Evolutionary conservation across 176 grass and related monocot genomes (phyloP).

Genomic region (Aegilops longissima): DNA sequence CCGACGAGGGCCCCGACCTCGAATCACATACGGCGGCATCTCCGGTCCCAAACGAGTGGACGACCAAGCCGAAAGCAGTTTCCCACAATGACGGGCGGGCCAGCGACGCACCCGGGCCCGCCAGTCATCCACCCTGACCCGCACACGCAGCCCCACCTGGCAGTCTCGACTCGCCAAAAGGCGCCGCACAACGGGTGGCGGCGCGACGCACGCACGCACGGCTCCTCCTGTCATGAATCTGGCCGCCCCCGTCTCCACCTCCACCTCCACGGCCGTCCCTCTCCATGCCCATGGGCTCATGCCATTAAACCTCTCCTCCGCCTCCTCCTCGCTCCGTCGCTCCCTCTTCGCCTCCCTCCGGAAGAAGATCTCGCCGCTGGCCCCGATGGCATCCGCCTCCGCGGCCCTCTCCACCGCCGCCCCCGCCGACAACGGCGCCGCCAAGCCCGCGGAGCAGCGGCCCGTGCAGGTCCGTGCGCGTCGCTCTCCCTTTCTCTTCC

Average conservation of each 20-base stretch:
- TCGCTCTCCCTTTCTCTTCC: background rate
- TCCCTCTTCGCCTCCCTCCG: slow-evolving; percentile 38
- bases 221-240: slow-evolving; percentile 41
- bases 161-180: background rate
- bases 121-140: background rate
- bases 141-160: background rate
- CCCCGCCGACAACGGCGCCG: slow-evolving; percentile 23
- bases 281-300: slow-evolving; percentile 46
- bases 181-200: background rate
- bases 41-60: background rate
- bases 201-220: slow-evolving; percentile 15
- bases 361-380: slow-evolving; percentile 6
- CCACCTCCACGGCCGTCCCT: slow-evolving; percentile 1
- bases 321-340: slow-evolving; percentile 31
- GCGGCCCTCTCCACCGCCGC: slow-evolving; percentile 30
- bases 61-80: background rate
- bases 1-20: background rate
- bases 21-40: background rate
- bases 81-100: background rate
- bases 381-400: slow-evolving; percentile 9
- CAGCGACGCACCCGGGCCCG: rapidly evolving
- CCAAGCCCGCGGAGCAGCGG: slow-evolving; percentile 29
- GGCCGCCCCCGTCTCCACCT: slow-evolving; percentile 26
- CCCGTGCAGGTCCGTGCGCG: slow-evolving; percentile 44
- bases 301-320: slow-evolving; percentile 38